phyloP scores from a whole-genome alignment of 768 basidiomycete species.

The Russula earlei region DNA sequence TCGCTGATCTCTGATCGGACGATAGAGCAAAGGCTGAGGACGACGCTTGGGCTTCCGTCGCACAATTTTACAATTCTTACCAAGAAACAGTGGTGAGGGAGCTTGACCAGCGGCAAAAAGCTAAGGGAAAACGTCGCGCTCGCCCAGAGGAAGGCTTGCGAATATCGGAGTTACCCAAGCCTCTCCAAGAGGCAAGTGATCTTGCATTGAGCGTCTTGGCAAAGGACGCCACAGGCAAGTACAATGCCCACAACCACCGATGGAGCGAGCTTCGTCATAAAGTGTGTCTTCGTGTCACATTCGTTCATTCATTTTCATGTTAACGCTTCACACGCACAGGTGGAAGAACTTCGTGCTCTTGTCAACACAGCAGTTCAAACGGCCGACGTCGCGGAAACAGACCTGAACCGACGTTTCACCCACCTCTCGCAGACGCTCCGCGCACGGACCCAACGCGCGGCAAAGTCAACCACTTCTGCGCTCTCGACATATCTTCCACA shows the following conservation, averaged over 20 bases:
- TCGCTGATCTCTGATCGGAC: constrained; percentile 14
- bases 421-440: constrained; percentile 42
- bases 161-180: constrained; percentile 33
- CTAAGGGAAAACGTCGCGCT: constrained; percentile 53
- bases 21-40: constrained; percentile 49
- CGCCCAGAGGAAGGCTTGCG: constrained; percentile 33
- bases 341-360: constrained; percentile 44
- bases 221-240: constrained; percentile 25
- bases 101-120: constrained; percentile 39
- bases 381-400: constrained; percentile 42
- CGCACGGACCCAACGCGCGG: constrained; percentile 33
- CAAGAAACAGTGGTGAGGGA: constrained; percentile 37
- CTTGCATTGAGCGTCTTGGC: constrained; percentile 31
- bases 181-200: constrained; percentile 29
- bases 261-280: constrained; percentile 43
- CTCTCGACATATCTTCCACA: constrained; percentile 32
- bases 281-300: constrained; percentile 19
- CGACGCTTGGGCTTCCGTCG: constrained; percentile 60
- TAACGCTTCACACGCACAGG: not conserved
- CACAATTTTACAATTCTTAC: constrained; percentile 51
- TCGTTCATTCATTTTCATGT: too few species aligned
- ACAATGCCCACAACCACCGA: constrained; percentile 32
- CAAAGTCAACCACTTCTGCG: constrained; percentile 21
- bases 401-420: constrained; percentile 57
- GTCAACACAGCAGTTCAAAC: constrained; percentile 45